Percentiles rank a stretch among this genome's conserved stretches.
Conservation (phyloP, 2,329 filamentous ascomycete genomes). For the Diaporthe citriasiana region DNA sequence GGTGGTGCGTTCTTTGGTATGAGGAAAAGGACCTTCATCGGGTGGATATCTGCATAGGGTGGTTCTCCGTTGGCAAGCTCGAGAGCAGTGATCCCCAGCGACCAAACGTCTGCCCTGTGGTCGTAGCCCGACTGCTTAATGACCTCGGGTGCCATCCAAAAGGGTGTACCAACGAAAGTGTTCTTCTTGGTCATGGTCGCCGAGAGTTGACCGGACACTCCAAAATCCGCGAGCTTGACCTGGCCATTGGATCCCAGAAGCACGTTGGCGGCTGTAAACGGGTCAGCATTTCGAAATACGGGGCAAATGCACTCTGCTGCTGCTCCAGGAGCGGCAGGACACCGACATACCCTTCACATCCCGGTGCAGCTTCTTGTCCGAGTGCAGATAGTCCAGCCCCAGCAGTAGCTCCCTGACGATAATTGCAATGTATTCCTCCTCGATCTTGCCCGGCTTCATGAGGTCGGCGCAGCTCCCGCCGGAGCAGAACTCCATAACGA, state of each 20-base stretch:
- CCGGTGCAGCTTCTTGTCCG: conserved; percentile 94
- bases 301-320: background rate
- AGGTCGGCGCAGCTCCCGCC: conserved; percentile 96
- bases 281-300: conserved; percentile 43
- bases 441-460: conserved; percentile 92
- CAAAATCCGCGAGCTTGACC: conserved; percentile 97
- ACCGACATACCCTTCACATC: conserved; percentile 86
- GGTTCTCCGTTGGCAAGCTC: conserved; percentile 94
- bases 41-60: conserved; percentile 95
- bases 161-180: conserved; percentile 97
- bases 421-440: conserved; percentile 97
- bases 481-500: conserved; percentile 99
- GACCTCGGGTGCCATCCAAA: conserved; percentile 99
- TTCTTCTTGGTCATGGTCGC: conserved; percentile 99
- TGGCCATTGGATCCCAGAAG: conserved; percentile 91
- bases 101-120: conserved; percentile 98
- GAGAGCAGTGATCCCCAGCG: conserved; percentile 92
- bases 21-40: conserved; percentile 97
- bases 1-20: conserved; percentile 96
- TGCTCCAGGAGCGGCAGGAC: background rate
- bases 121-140: conserved; percentile 99
- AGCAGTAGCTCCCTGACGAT: conserved; percentile 91
- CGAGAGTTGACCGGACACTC: conserved; percentile 94
- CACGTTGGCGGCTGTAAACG: conserved; percentile 84
- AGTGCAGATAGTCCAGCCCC: conserved; percentile 92